Percentiles rank a stretch among this genome's conserved stretches.
phyloP scores from a whole-genome alignment of 805 yeast species.

The Candida tammaniensis region DNA sequence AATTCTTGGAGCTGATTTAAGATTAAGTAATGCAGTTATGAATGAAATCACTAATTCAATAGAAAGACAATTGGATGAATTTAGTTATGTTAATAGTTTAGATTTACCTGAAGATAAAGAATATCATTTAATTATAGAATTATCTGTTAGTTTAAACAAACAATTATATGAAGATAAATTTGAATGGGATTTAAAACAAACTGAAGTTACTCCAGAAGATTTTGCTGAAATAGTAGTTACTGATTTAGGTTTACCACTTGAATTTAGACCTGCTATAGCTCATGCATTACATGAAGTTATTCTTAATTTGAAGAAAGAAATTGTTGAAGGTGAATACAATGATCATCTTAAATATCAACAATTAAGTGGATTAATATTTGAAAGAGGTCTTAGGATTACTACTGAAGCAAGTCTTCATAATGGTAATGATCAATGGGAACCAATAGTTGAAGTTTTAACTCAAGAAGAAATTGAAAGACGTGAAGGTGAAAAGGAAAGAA shows the following conservation, averaged over 20 bases:
- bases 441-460: slow-evolving; percentile 78
- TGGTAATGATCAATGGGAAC: slow-evolving; percentile 83
- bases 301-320: slow-evolving; percentile 74
- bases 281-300: slow-evolving; percentile 82
- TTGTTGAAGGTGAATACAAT: slow-evolving; percentile 56
- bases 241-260: slow-evolving; percentile 81
- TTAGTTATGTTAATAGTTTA: slow-evolving; percentile 57
- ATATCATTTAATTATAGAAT: slow-evolving; percentile 72
- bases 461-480: slow-evolving; percentile 93
- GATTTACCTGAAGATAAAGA: slow-evolving; percentile 58
- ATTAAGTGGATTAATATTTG: slow-evolving; percentile 41
- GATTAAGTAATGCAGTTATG: slow-evolving; percentile 66
- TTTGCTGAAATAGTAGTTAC: slow-evolving; percentile 81
- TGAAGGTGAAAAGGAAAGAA: slow-evolving; percentile 92
- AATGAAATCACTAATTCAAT: slow-evolving; percentile 66
- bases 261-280: slow-evolving; percentile 86
- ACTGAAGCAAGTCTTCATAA: slow-evolving; percentile 70
- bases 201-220: slow-evolving; percentile 67
- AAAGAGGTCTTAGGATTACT: slow-evolving; percentile 39
- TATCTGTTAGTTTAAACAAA: slow-evolving; percentile 80
- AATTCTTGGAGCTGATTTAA: slow-evolving; percentile 78
- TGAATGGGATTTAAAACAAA: slow-evolving; percentile 79
- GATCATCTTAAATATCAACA: slow-evolving; percentile 43
- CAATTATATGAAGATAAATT: slow-evolving; percentile 86
- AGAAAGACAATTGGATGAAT: slow-evolving; percentile 77